Conservation (phyloP, 1,284 basidiomycete species). For the Trichosporon faecale region DNA sequence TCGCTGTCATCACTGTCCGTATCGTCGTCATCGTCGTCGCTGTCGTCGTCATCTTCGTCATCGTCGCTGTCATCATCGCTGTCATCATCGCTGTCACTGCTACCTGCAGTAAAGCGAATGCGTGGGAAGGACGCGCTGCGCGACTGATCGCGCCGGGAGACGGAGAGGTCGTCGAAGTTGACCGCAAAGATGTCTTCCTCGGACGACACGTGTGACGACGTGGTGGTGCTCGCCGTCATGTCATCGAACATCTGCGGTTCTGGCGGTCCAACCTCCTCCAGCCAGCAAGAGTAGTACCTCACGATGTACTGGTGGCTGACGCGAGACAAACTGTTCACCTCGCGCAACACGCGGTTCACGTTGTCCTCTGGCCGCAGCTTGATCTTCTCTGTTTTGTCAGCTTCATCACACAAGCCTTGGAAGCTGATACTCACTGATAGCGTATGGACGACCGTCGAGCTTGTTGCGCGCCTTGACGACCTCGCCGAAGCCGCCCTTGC, state of each 20-base stretch:
- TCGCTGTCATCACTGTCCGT: conserved; percentile 30
- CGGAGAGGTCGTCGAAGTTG: conserved; percentile 46
- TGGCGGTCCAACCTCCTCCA: conserved; percentile 43
- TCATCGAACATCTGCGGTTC: conserved; percentile 23
- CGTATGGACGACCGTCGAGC: conserved; percentile 54
- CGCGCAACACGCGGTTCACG: conserved; percentile 83
- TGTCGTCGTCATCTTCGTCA: conserved; percentile 29
- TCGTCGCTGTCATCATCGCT: conserved; percentile 21
- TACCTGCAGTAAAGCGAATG: conserved; percentile 46
- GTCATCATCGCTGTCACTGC: conserved; percentile 39
- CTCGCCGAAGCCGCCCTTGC: conserved; percentile 87
- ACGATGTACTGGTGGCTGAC: conserved; percentile 88
- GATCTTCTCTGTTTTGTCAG: conserved; percentile 72
- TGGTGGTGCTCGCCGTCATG: conserved; percentile 14
- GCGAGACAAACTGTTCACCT: conserved; percentile 82
- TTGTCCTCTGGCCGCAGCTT: conserved; percentile 72
- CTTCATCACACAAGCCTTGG: too few relatives aligned
- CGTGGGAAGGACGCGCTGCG: conserved; percentile 48
- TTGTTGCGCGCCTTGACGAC: conserved; percentile 91
- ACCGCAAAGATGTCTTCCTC: conserved; percentile 45
- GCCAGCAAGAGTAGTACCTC: conserved; percentile 60
- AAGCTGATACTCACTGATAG: conserved; percentile 47
- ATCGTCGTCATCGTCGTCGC: conserved; percentile 32
- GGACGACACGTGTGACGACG: conserved; percentile 14
- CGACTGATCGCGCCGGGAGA: conserved; percentile 39